Base-by-base conservation (phyloP, 2,329 filamentous ascomycete species). In the Pseudopyricularia javanii region DNA sequence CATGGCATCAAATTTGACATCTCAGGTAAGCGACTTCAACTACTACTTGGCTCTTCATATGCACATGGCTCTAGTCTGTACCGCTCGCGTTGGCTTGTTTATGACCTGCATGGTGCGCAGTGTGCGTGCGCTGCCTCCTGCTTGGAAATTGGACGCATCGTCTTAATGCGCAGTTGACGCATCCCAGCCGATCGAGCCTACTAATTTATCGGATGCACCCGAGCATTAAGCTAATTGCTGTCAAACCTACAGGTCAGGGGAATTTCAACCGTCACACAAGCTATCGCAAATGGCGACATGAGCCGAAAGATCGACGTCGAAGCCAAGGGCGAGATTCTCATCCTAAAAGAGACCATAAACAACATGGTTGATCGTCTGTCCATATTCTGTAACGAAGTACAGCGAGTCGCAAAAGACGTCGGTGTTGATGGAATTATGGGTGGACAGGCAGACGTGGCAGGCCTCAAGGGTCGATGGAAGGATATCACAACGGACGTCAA, bases 401-500 rank as follows among this genome's bases (percentile, higher is more conserved):
- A 97, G 70, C 82, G 91, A 60, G 91, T 98, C 30, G 91, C 91
- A 54, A 91, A 93, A 62, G 93, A 97, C 67, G 93, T 97, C 59
- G 91, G 91, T 59, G 91, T 97, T 51, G 93, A 97, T 63, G 91
- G 91, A 57, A 97, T 96, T 74, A 95, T 98, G 88, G 91, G 91
- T 62, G 91, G 91, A 17, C 93, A 98, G 67, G 93, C 91, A 56
- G 91, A 96, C 65, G 88, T 96, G 50, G 88, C 89, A 58, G 91
- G 91, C 54, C 84, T 97, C 55, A 89, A 91, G 60, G 91, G 91
- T 57, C 83, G 91, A 53, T 98, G 91, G 93, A 96, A 95, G 66
- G 91, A 98, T 67, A 97, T 98, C 62, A 97, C 93, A 0, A 91
- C 90, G 52, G 89, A 95, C 64, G 90, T 95, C 67, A 95, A 95